A percentile compares a stretch with the other conserved stretches of the same genome.
Conservation (phyloP, 805 yeast species). For the Pichia kluyveri region DNA sequence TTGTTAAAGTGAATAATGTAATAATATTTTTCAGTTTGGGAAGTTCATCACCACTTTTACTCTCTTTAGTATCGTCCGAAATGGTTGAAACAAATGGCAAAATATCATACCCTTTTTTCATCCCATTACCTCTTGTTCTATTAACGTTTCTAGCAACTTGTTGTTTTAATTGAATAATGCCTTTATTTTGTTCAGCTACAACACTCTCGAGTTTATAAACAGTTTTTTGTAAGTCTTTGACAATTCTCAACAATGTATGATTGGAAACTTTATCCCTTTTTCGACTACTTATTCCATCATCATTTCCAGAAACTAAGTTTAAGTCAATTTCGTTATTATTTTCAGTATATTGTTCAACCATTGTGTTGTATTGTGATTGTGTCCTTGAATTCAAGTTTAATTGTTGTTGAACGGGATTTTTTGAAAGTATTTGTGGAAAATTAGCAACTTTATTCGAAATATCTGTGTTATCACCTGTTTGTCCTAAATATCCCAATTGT, state of each 20-base stretch:
- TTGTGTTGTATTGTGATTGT: not conserved
- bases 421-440: not conserved
- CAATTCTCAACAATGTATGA: not conserved
- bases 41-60: not conserved
- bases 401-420: not conserved
- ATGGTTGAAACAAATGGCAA: not conserved
- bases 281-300: not conserved
- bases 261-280: not conserved
- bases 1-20: not conserved
- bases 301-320: not conserved
- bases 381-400: too few species aligned
- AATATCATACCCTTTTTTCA: conserved; percentile 22
- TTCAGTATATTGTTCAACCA: not conserved
- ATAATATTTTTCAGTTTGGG: not conserved
- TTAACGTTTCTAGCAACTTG: conserved; percentile 19
- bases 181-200: conserved; percentile 14
- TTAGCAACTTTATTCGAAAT: not conserved
- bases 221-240: conserved; percentile 1
- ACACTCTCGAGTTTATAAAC: conserved; percentile 12
- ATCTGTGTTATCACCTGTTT: not conserved
- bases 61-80: conserved; percentile 5
- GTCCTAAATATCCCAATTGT: not conserved
- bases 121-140: conserved; percentile 22
- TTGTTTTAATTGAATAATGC: conserved; percentile 20
- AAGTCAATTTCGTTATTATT: not conserved